Evolutionary conservation across 305 asterid genomes (phyloP).

Genomic region (Rubia tinctorum): DNA sequence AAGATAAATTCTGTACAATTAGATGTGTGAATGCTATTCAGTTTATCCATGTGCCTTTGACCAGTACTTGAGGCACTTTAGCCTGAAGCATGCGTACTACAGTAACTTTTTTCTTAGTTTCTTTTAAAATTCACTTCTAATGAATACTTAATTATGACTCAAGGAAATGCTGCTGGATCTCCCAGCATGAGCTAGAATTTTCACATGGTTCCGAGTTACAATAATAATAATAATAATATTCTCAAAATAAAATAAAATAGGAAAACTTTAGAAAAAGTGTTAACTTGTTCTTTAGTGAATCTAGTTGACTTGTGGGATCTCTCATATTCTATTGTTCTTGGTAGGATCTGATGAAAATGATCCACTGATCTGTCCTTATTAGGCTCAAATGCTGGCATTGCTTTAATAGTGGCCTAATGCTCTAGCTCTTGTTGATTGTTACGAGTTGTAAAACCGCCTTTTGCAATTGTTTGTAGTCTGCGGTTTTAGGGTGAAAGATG

Average conservation of each 20-base stretch:
- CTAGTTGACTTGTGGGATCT: constrained; percentile 20
- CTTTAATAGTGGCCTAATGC: constrained; percentile 14
- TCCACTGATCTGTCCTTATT: constrained; percentile 15
- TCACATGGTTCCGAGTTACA: constrained; percentile 52
- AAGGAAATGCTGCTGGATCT: constrained; percentile 45
- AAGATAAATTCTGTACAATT: constrained; percentile 26
- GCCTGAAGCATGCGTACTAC: constrained; percentile 33
- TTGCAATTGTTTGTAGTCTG: background rate
- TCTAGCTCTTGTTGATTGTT: background rate
- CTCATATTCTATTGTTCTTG: constrained; percentile 4
- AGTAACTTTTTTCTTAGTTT: constrained; percentile 22
- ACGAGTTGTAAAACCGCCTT: background rate
- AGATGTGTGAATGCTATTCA: constrained; percentile 21
- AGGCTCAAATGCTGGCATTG: background rate
- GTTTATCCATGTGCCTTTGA: constrained; percentile 39
- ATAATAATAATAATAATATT: background rate
- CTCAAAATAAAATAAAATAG: too few species aligned
- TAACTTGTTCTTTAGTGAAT: constrained; percentile 36
- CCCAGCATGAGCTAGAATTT: constrained; percentile 33
- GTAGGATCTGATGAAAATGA: constrained; percentile 14
- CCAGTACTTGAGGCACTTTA: constrained; percentile 33
- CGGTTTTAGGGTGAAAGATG: background rate
- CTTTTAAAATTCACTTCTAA: constrained; percentile 17
- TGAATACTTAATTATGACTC: constrained; percentile 14
- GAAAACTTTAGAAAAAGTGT: constrained; percentile 23